Base-by-base conservation (phyloP, 2,329 filamentous ascomycete species). In the Xylaria sp. region DNA sequence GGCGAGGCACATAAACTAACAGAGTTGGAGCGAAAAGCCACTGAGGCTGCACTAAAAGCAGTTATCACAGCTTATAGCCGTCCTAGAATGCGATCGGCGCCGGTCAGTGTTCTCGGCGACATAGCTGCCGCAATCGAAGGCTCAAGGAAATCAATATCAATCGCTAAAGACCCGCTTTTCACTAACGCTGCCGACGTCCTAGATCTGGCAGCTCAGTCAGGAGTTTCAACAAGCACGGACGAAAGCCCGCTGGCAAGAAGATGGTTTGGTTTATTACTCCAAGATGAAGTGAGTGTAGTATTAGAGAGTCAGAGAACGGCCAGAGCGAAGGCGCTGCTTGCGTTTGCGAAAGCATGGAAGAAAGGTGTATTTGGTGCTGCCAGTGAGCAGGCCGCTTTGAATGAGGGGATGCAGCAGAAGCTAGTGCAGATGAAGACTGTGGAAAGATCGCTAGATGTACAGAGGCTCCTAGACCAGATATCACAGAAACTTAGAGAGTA, bases 161-260 rank as follows among this genome's bases (percentile, higher is more conserved):
- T 87, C 64, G 82, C 85, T 53, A 81, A 84, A 21, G 82, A 84
- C 47, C 80, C 83, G 1, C 88, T 87, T 84, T 89, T 88, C 73
- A 81, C 80, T 29, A 82, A 82, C 42, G 83, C 84, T 0, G 72
- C 73, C 16, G 85, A 87, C 13, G 65, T 89, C 16, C 80, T 89
- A 76, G 76, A 81, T 3, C 81, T 83, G 1, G 82, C 83, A 0
- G 69, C 68, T 1, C 69, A 74, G 12, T 73, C 76, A 1, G 74
- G 72, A 0, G 64, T 71, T 29, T 37, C 69, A 1, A 53, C 73
- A 0, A 69, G 54, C 18, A 57, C 47, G 0, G 57, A 75, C 2
- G 68, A 67, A 1, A 67, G 58, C 2, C 21, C 62, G 8, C 66
- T 79, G 4, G 74, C 77, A 5, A 70, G 81, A 18, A 76, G 76